Base-by-base conservation (phyloP, 129 eudicot species). In the Arctium minus region DNA sequence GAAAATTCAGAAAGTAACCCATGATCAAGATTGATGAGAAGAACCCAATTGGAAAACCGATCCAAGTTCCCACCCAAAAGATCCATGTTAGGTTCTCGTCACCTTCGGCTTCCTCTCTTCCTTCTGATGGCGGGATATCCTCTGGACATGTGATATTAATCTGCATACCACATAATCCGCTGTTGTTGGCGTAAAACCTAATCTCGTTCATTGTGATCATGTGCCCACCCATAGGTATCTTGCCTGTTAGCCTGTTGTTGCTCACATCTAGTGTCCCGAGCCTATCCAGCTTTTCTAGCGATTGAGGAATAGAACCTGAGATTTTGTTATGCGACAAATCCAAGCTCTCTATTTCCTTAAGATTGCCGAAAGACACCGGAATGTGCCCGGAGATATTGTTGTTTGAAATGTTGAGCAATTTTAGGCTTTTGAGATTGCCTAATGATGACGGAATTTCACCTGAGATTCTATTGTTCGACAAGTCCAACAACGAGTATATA, bases 401-500 rank as follows among this genome's bases (percentile, higher is more conserved):
- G 46, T 40, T 40, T 70, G 90, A 83, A 71, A 87, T 42, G 87
- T 80, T 83, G 27, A 87, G 84, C 13, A 76, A 13, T 65, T 88
- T 85, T 13, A 88, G 86, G 38, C 85, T 81, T 73, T 75, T 85
- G 15, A 85, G 83, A 5, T 69, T 32, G 8, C 89, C 91, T 70
- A 85, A 33, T 11, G 81, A 82, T 60, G 32, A 53, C 9, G 91
- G 89, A 60, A 85, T 85, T 32, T 79, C 44, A 12, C 87, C 87
- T 0, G 79, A 79, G 10, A 88, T 67, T 29, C 77, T 81, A 79
- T 88, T 88, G 3, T 82, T 48, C 2, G 91, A 88, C 44, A 88
- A 72, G 87, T 88, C 91, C 70, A 88, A 22, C 33, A 85, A 72
- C 56, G 88, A 74, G 87, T 88, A 82, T 36, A 88, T 82, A 10